phyloP scores from a whole-genome alignment of 495 filamentous ascomycete genomes.

The Acidiella bohemica region DNA sequence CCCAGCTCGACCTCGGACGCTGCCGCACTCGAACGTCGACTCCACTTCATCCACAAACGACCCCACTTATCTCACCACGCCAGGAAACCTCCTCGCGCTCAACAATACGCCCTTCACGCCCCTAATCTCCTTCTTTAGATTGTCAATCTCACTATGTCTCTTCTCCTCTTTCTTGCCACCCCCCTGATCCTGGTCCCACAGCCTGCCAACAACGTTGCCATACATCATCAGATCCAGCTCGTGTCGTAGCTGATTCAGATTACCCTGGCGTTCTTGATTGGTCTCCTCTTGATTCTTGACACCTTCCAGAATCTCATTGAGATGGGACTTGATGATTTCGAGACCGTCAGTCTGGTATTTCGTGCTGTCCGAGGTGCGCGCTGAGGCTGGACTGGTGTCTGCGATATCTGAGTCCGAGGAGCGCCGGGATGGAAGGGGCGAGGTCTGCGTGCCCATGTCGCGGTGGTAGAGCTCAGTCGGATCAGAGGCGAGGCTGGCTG shows the following conservation, averaged over 20 bases:
- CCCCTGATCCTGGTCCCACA: slow-evolving; percentile 2
- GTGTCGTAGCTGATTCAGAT: slow-evolving; percentile 34
- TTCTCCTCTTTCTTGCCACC: slow-evolving; percentile 19
- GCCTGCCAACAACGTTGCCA: slow-evolving; percentile 8
- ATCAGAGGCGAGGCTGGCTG: slow-evolving; percentile 42
- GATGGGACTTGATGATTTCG: slow-evolving; percentile 37
- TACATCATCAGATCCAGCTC: slow-evolving; percentile 44
- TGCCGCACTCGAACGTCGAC: no score
- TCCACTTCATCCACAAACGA: no score
- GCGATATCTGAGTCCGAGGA: slow-evolving; percentile 18
- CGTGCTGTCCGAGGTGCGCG: slow-evolving; percentile 19
- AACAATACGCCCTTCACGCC: slow-evolving; percentile 87
- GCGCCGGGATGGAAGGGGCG: slow-evolving; percentile 35
- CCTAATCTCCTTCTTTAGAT: slow-evolving; percentile 70
- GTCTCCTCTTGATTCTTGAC: not conserved
- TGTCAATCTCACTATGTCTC: slow-evolving; percentile 51
- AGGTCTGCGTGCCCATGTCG: slow-evolving; percentile 79
- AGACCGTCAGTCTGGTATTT: slow-evolving; percentile 31
- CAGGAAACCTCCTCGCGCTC: slow-evolving; percentile 51
- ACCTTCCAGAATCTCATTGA: slow-evolving; percentile 30
- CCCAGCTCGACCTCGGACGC: no score
- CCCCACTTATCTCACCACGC: no score
- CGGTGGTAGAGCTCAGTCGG: slow-evolving; percentile 84
- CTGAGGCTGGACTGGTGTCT: slow-evolving; percentile 19
- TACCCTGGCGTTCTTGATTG: slow-evolving; percentile 21